A percentile compares a stretch with the other conserved stretches of the same genome.
These are phyloP conservation scores for Nothomitra cinnamomea DNA, from an alignment of 2,329 filamentous ascomycete species.

Conservation along the genomic window DNA sequence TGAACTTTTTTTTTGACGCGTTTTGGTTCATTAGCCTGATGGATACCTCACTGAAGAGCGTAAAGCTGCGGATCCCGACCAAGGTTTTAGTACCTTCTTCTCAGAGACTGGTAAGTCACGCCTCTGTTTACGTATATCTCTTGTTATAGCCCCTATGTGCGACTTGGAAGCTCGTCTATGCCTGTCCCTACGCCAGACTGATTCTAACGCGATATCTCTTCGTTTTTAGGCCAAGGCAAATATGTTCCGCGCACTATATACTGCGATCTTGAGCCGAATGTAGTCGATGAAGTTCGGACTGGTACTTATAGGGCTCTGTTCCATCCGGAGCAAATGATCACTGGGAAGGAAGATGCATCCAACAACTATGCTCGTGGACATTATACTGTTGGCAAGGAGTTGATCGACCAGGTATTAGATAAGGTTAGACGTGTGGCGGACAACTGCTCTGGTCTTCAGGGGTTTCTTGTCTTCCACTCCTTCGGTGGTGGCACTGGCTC, in stretches of 20 bases:
- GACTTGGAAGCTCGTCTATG: background rate
- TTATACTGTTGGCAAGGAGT: slow-evolving; percentile 99
- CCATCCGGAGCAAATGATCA: slow-evolving; percentile 99
- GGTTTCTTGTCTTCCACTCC: slow-evolving; percentile 99
- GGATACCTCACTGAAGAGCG: slow-evolving; percentile 97
- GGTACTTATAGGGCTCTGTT: slow-evolving; percentile 91
- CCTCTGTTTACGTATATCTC: slow-evolving; percentile 8
- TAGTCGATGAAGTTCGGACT: slow-evolving; percentile 97
- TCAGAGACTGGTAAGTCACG: slow-evolving; percentile 77
- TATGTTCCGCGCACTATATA: slow-evolving; percentile 98
- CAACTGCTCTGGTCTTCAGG: slow-evolving; percentile 94
- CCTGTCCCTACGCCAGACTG: background rate
- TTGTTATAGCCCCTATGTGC: slow-evolving; percentile 2
- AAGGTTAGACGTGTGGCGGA: slow-evolving; percentile 90
- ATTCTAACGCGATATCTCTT: slow-evolving; percentile 1
- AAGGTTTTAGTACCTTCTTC: slow-evolving; percentile 99
- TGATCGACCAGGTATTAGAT: slow-evolving; percentile 95
- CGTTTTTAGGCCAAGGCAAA: slow-evolving; percentile 70
- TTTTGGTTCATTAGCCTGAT: slow-evolving; percentile 55
- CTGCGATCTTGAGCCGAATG: slow-evolving; percentile 98
- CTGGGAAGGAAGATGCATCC: slow-evolving; percentile 98
- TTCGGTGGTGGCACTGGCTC: slow-evolving; percentile 98
- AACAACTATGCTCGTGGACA: slow-evolving; percentile 99
- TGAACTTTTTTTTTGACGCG: slow-evolving; percentile 13
- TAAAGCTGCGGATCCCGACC: slow-evolving; percentile 80